Evolutionary conservation across 345 rosid genomes (phyloP).

Genomic region (Excoecaria cochinchinensis): DNA sequence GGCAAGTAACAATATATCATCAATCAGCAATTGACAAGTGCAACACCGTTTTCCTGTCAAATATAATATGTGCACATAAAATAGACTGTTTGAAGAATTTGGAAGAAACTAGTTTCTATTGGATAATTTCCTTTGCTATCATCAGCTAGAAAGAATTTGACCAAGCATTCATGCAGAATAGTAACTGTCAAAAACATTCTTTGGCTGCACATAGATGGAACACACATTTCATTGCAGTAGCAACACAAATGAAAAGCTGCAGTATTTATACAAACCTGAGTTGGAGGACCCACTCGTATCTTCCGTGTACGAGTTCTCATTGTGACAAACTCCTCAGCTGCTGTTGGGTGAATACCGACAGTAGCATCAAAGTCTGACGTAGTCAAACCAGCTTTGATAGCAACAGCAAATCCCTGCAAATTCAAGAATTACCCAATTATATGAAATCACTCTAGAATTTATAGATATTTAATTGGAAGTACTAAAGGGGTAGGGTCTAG

Average conservation of each 20-base stretch:
- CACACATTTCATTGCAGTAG: not conserved
- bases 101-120: not conserved
- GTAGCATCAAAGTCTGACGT: conserved; percentile 87
- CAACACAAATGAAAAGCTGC: conserved; percentile 2
- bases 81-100: not conserved
- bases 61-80: not conserved
- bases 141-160: not conserved
- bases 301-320: conserved; percentile 84
- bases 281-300: conserved; percentile 46
- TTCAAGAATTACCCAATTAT: conserved; percentile 8
- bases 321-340: conserved; percentile 90
- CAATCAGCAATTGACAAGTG: not conserved
- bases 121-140: not conserved
- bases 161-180: not conserved
- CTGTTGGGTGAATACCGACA: conserved; percentile 88
- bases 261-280: conserved; percentile 56
- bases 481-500: conserved; percentile 6
- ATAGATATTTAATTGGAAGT: not conserved
- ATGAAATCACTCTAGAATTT: not conserved
- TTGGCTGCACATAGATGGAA: not conserved
- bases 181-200: not conserved
- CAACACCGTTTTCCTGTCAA: conserved; percentile 2
- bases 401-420: conserved; percentile 89
- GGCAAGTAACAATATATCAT: not conserved
- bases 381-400: conserved; percentile 88